A percentile compares a stretch with the other conserved stretches of the same genome.
These are phyloP conservation scores for Geranium brycei DNA, from an alignment of 345 rosid genomes.

Conservation along the genomic window DNA sequence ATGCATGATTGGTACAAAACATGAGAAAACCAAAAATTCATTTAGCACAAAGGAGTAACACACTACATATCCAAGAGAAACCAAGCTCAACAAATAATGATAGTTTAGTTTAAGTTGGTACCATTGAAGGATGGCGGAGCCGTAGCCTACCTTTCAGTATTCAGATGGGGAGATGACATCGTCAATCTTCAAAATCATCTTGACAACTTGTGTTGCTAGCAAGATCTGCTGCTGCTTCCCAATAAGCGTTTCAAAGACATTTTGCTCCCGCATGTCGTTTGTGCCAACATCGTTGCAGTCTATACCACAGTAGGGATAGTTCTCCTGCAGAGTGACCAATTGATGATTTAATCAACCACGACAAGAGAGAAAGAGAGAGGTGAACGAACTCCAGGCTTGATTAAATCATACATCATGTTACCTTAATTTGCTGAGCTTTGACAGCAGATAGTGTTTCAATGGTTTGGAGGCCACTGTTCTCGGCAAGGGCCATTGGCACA, in stretches of 20 bases:
- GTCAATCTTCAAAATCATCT: constrained; percentile 91
- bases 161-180: constrained; percentile 84
- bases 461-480: constrained; percentile 92
- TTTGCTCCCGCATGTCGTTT: constrained; percentile 84
- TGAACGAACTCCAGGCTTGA: too few relatives aligned
- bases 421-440: constrained; percentile 88
- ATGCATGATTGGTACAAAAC: too few relatives aligned
- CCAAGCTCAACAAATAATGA: not conserved
- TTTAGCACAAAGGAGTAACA: not conserved
- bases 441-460: constrained; percentile 90
- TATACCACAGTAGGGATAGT: constrained; percentile 62
- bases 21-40: not conserved
- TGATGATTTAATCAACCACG: too few relatives aligned
- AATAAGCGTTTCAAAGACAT: constrained; percentile 85
- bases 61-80: not conserved
- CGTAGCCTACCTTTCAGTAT: constrained; percentile 22
- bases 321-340: constrained; percentile 43
- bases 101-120: not conserved
- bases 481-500: constrained; percentile 91
- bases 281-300: constrained; percentile 95
- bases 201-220: constrained; percentile 97
- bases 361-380: too few relatives aligned
- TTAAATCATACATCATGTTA: constrained; percentile 10
- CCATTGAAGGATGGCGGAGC: not conserved
- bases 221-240: constrained; percentile 96